Percentiles rank a stretch among this genome's conserved stretches.
These are phyloP conservation scores for Paspalum notatum DNA, from an alignment of 176 grass and related monocot genomes.

Conservation along the genomic window DNA sequence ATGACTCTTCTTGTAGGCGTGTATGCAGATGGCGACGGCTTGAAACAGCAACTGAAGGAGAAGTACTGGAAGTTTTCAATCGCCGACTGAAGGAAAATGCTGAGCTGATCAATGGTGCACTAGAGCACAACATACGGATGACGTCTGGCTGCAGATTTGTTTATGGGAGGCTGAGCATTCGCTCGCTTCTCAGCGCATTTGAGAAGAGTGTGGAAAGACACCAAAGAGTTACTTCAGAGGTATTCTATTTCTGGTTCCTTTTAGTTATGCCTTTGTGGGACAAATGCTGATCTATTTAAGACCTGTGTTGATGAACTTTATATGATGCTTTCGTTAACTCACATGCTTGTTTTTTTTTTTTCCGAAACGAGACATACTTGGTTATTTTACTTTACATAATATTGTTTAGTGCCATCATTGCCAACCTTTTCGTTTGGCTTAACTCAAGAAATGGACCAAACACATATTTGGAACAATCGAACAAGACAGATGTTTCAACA, in stretches of 20 bases:
- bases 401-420: neutral
- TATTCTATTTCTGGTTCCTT: conserved; percentile 40
- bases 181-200: conserved; percentile 70
- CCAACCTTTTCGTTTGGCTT: neutral
- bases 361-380: neutral
- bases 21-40: conserved; percentile 71
- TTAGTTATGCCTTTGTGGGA: neutral
- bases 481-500: neutral
- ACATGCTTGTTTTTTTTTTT: neutral
- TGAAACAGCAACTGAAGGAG: conserved; percentile 58
- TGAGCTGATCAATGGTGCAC: conserved; percentile 56
- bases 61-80: conserved; percentile 63
- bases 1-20: conserved; percentile 59
- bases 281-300: neutral
- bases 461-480: neutral
- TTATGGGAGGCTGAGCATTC: conserved; percentile 74
- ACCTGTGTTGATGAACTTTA: neutral
- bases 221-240: conserved; percentile 82
- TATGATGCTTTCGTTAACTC: neutral
- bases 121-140: conserved; percentile 69
- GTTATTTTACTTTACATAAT: neutral
- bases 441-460: neutral
- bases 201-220: conserved; percentile 78
- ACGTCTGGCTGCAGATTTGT: conserved; percentile 94
- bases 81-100: conserved; percentile 55